Percentiles rank a stretch among this genome's conserved stretches.
Evolutionary conservation across 352 stramenopile species (phyloP).

Genomic region (Aphanomyces cochlioides): DNA sequence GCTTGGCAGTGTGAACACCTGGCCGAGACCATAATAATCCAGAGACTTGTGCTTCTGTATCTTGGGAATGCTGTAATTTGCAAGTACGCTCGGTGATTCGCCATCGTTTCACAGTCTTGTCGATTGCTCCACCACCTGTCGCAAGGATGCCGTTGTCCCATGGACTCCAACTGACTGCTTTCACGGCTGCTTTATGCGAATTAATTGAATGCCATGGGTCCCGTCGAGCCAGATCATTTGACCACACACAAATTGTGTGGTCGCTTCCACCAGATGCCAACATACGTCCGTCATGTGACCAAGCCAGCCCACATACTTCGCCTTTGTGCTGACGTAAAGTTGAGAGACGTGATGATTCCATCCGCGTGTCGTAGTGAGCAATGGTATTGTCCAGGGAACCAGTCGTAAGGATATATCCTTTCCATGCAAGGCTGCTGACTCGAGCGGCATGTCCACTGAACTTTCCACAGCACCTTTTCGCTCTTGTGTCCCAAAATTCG

Average conservation of each 20-base stretch:
- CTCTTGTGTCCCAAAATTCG: constrained; percentile 17
- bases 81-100: constrained; percentile 18
- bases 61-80: constrained; percentile 13
- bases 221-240: constrained; percentile 9
- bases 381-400: constrained; percentile 23
- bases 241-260: constrained; percentile 21
- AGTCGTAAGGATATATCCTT: constrained; percentile 3
- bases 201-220: constrained; percentile 12
- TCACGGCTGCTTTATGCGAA: constrained; percentile 14
- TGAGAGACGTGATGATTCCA: neutral
- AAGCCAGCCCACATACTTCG: constrained; percentile 22
- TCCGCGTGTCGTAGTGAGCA: constrained; percentile 17
- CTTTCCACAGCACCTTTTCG: neutral
- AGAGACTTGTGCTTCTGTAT: constrained; percentile 21
- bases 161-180: constrained; percentile 24
- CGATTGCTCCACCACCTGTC: constrained; percentile 19
- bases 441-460: neutral
- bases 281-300: constrained; percentile 14
- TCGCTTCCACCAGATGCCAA: constrained; percentile 26
- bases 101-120: constrained; percentile 22
- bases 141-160: constrained; percentile 1
- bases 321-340: constrained; percentile 18
- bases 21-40: constrained; percentile 19
- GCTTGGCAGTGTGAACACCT: neutral
- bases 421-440: constrained; percentile 1